Evolutionary conservation across 148 eudicot genomes (phyloP).

Genomic region (Silene uniflora): DNA sequence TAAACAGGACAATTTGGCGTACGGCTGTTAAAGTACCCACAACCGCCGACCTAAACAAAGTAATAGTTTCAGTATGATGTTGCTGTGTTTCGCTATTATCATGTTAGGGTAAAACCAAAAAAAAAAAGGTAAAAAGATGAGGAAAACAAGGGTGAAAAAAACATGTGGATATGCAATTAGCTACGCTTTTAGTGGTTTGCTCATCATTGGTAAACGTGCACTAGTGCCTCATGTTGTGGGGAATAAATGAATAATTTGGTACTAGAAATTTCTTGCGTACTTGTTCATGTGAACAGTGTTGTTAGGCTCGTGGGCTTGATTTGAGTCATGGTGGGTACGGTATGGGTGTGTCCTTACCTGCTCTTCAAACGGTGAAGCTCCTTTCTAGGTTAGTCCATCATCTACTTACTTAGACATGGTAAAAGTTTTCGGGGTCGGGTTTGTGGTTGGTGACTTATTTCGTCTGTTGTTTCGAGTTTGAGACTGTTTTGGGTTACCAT

Average conservation of each 20-base stretch:
- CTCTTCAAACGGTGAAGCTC: slow-evolving; percentile 18
- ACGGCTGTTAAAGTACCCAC: background rate
- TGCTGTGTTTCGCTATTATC: background rate
- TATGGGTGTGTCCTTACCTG: slow-evolving; percentile 36
- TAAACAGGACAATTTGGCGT: slow-evolving; percentile 14
- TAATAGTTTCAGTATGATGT: background rate
- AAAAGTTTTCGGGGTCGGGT: too few relatives aligned
- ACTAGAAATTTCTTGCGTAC: background rate
- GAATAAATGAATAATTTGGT: slow-evolving; percentile 1
- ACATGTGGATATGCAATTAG: background rate
- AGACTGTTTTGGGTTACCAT: too few relatives aligned
- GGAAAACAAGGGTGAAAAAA: slow-evolving; percentile 14
- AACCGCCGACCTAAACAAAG: slow-evolving; percentile 21
- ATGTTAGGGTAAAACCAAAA: background rate
- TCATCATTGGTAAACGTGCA: slow-evolving; percentile 25
- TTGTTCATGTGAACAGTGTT: background rate
- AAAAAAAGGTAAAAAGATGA: background rate
- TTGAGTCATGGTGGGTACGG: slow-evolving; percentile 31
- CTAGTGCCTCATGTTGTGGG: slow-evolving; percentile 19
- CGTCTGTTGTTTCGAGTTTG: too few relatives aligned
- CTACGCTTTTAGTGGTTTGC: background rate
- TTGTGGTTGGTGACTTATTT: too few relatives aligned
- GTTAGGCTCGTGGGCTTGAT: slow-evolving; percentile 16
- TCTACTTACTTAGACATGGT: background rate
- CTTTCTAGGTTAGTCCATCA: slow-evolving; percentile 18